phyloP scores from a whole-genome alignment of 495 filamentous ascomycete genomes.

The Cercophora newfieldiana region DNA sequence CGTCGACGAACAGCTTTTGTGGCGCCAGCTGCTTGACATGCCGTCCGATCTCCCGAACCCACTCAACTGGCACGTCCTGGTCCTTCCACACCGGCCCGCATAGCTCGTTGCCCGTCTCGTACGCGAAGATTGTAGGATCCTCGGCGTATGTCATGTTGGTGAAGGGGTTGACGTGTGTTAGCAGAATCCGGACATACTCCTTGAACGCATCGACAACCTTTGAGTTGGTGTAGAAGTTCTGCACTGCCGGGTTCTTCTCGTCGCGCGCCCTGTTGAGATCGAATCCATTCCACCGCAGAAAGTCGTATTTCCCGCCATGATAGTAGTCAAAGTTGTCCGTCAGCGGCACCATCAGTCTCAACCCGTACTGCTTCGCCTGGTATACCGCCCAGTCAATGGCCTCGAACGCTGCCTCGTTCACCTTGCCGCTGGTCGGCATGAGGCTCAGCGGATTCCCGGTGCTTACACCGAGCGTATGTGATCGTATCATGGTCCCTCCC shows the following conservation, averaged over 20 bases:
- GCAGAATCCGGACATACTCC: constrained; percentile 48
- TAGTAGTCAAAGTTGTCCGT: constrained; percentile 56
- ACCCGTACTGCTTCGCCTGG: constrained; percentile 51
- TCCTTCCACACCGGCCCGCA: constrained; percentile 43
- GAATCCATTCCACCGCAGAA: constrained; percentile 54
- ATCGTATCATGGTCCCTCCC: constrained; percentile 52
- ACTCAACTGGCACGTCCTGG: constrained; percentile 45
- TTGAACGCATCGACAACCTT: constrained; percentile 50
- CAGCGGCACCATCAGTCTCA: constrained; percentile 52
- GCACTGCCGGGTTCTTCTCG: constrained; percentile 41
- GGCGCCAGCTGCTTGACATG: constrained; percentile 53
- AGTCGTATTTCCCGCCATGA: constrained; percentile 59
- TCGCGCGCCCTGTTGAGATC: constrained; percentile 43
- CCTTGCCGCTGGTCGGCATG: constrained; percentile 44
- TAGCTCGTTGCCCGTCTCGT: constrained; percentile 59
- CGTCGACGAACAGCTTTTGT: constrained; percentile 52
- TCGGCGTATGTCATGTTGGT: constrained; percentile 56
- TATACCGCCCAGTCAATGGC: constrained; percentile 56
- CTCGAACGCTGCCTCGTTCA: constrained; percentile 52
- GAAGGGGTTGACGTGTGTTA: constrained; percentile 55
- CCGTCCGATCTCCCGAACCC: constrained; percentile 49
- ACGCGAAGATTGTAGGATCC: constrained; percentile 58
- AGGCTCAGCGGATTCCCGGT: constrained; percentile 55
- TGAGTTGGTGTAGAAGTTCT: constrained; percentile 55
- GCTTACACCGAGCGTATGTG: constrained; percentile 56